phyloP scores from a whole-genome alignment of 2,329 filamentous ascomycete species.

The Fusarium chaquense region DNA sequence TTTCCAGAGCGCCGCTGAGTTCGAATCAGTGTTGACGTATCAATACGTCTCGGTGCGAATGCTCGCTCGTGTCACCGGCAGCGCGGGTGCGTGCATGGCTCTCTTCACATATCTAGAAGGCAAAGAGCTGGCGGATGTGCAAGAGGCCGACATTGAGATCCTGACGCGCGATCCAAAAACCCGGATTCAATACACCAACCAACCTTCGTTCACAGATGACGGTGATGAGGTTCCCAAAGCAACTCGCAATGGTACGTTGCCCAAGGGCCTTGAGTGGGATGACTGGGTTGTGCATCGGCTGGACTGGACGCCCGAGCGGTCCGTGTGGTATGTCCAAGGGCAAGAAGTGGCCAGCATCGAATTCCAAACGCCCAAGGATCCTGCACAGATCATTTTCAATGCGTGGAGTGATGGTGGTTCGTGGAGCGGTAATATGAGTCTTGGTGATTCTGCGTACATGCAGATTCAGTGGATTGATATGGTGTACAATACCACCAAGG shows the following conservation, averaged over 20 bases:
- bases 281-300: slow-evolving; percentile 70
- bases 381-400: slow-evolving; percentile 67
- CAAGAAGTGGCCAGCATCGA: slow-evolving; percentile 63
- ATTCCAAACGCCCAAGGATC: slow-evolving; percentile 67
- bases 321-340: slow-evolving; percentile 68
- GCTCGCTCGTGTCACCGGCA: slow-evolving; percentile 63
- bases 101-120: slow-evolving; percentile 64
- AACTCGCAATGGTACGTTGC: slow-evolving; percentile 61
- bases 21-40: slow-evolving; percentile 54
- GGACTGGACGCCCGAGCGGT: slow-evolving; percentile 68
- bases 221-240: slow-evolving; percentile 60
- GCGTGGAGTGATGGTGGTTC: slow-evolving; percentile 71
- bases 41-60: slow-evolving; percentile 58
- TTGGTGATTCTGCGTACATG: slow-evolving; percentile 62
- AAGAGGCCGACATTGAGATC: slow-evolving; percentile 67
- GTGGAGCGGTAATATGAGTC: slow-evolving; percentile 70
- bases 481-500: slow-evolving; percentile 61
- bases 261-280: slow-evolving; percentile 60
- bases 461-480: slow-evolving; percentile 74
- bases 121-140: slow-evolving; percentile 54
- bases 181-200: slow-evolving; percentile 69
- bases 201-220: slow-evolving; percentile 63
- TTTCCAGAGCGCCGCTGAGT: slow-evolving; percentile 63
- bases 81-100: slow-evolving; percentile 63
- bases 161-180: slow-evolving; percentile 60